Conservation (phyloP, 345 rosid genomes). For the Melaleuca alternifolia region DNA sequence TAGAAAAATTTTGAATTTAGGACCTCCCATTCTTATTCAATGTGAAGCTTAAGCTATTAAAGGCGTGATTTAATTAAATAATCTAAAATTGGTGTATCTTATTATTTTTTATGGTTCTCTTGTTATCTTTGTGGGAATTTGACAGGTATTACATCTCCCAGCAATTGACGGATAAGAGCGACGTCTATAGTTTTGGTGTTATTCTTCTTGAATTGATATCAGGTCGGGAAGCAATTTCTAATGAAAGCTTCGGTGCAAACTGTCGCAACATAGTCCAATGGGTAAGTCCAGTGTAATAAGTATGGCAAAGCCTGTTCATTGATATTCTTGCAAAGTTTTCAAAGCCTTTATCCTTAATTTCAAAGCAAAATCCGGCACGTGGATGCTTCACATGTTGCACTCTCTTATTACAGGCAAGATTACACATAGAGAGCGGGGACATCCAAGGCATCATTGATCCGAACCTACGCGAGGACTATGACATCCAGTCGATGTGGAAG, state of each 20-base stretch:
- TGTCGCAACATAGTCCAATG: slow-evolving; percentile 98
- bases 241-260: slow-evolving; percentile 75
- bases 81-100: background rate
- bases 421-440: slow-evolving; percentile 92
- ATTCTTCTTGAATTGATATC: slow-evolving; percentile 94
- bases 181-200: slow-evolving; percentile 96
- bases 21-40: background rate
- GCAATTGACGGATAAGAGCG: slow-evolving; percentile 95
- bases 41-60: background rate
- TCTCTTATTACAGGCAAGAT: slow-evolving; percentile 45
- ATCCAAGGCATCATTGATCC: slow-evolving; percentile 89
- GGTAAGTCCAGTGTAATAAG: slow-evolving; percentile 35
- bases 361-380: background rate
- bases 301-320: background rate
- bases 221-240: slow-evolving; percentile 93
- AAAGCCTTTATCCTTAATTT: background rate
- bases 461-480: slow-evolving; percentile 46
- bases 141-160: slow-evolving; percentile 93
- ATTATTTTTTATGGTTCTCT: background rate
- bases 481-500: slow-evolving; percentile 98
- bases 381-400: background rate
- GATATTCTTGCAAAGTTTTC: background rate
- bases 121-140: background rate
- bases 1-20: background rate
- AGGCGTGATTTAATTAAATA: background rate